These are phyloP conservation scores for Talaromyces sp. DNA, from an alignment of 2,329 filamentous ascomycete genomes.

Conservation along the genomic window DNA sequence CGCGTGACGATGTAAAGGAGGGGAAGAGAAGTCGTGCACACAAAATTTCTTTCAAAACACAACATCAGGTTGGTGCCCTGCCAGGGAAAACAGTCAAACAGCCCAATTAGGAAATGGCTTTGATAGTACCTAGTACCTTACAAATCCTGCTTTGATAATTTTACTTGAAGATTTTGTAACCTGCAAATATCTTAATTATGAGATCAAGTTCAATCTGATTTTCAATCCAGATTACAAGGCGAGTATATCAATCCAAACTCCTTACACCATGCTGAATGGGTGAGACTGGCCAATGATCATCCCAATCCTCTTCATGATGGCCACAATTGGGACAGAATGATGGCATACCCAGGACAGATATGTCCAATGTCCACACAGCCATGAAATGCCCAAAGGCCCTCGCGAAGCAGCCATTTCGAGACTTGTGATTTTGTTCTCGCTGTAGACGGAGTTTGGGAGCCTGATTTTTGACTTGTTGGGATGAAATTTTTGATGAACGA, in stretches of 20 bases:
- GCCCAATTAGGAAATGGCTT: not conserved
- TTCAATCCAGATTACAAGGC: not conserved
- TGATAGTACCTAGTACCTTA: not conserved
- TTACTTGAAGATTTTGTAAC: not conserved
- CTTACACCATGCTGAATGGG: not conserved
- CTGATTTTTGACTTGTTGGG: not conserved
- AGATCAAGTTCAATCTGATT: not conserved
- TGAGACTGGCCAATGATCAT: not conserved
- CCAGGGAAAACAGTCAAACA: not conserved
- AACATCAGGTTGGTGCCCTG: not conserved
- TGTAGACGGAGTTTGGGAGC: conserved; percentile 8
- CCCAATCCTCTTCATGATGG: not conserved
- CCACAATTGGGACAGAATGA: not conserved
- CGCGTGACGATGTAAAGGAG: not conserved
- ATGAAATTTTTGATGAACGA: conserved; percentile 27
- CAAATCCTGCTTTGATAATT: not conserved
- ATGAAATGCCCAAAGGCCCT: conserved; percentile 56
- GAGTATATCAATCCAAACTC: not conserved
- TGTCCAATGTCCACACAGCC: not conserved
- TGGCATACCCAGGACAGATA: not conserved
- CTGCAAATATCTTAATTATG: not conserved
- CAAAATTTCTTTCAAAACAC: not conserved
- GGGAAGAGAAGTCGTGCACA: not conserved
- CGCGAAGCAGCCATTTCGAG: conserved; percentile 60
- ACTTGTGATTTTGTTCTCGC: conserved; percentile 29